Conservation (phyloP, 352 stramenopile genomes). For the Pythium apleroticum region DNA sequence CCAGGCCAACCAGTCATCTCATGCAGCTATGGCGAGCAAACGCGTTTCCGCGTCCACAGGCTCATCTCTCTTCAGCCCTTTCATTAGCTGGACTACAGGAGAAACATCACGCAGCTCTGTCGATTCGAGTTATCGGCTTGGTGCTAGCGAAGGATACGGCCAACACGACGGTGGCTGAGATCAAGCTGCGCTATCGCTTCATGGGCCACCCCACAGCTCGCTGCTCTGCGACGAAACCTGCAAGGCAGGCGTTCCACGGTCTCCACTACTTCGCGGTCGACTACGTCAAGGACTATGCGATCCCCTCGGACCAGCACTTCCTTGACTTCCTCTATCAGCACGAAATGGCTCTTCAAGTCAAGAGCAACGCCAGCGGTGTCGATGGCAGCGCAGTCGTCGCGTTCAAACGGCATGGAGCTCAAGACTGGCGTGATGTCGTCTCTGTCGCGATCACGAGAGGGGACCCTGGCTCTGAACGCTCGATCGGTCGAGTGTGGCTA, state of each 20-base stretch:
- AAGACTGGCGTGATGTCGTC: neutral
- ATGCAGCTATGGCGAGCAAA: slow-evolving; percentile 3
- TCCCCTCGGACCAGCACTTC: slow-evolving; percentile 8
- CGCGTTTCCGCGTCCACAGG: neutral
- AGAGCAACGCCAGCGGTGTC: neutral
- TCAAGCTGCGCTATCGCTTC: slow-evolving; percentile 17
- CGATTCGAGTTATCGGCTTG: slow-evolving; percentile 13
- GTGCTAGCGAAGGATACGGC: neutral
- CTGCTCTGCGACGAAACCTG: neutral
- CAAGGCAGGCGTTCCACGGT: neutral
- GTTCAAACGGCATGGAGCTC: neutral
- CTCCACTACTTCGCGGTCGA: slow-evolving; percentile 7
- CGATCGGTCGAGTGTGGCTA: neutral
- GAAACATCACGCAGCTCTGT: neutral
- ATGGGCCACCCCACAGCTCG: slow-evolving; percentile 18
- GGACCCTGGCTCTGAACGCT: neutral
- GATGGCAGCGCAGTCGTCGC: neutral
- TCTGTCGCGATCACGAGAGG: neutral
- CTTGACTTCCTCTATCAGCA: slow-evolving; percentile 13
- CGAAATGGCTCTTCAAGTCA: slow-evolving; percentile 5
- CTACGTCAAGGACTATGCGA: neutral
- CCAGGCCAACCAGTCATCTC: slow-evolving; percentile 3
- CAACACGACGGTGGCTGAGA: neutral
- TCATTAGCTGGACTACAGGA: neutral
- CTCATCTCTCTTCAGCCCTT: neutral